Percentiles rank a stretch among this genome's conserved stretches.
Conservation (phyloP, 2,329 filamentous ascomycete genomes). For the Fusarium continuum region DNA sequence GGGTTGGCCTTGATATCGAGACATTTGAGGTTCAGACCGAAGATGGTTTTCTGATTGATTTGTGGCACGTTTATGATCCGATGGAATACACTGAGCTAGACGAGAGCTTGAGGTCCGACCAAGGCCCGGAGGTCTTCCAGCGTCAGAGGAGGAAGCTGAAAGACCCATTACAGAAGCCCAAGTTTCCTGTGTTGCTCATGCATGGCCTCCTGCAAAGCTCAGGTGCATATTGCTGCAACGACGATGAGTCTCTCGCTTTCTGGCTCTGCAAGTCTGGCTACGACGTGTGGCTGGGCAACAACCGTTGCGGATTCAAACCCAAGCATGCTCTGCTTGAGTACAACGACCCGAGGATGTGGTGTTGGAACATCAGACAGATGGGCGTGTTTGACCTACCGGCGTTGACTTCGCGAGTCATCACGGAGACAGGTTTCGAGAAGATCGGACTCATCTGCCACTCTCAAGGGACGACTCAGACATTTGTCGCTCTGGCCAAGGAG, state of each 20-base stretch:
- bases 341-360: constrained; percentile 90
- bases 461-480: constrained; percentile 88
- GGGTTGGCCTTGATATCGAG: constrained; percentile 88
- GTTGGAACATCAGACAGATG: constrained; percentile 96
- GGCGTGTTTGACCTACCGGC: constrained; percentile 88
- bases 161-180: constrained; percentile 55
- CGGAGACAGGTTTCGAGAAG: constrained; percentile 84
- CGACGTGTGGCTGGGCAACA: constrained; percentile 96
- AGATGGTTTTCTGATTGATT: constrained; percentile 87
- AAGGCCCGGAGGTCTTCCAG: constrained; percentile 70
- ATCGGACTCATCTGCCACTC: constrained; percentile 87
- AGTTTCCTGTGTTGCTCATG: constrained; percentile 86
- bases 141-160: constrained; percentile 50
- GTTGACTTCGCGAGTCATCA: constrained; percentile 79
- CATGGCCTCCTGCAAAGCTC: constrained; percentile 89
- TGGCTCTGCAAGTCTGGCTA: constrained; percentile 91
- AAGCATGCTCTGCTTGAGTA: constrained; percentile 76
- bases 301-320: constrained; percentile 85
- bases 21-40: constrained; percentile 87
- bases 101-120: constrained; percentile 59
- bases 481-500: constrained; percentile 88
- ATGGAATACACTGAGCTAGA: constrained; percentile 69
- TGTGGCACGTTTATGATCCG: constrained; percentile 92
- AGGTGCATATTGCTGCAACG: constrained; percentile 89
- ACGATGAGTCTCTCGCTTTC: constrained; percentile 89